Base-by-base conservation (phyloP, 2,329 filamentous ascomycete genomes). In the Stemphylium lycopersici region DNA sequence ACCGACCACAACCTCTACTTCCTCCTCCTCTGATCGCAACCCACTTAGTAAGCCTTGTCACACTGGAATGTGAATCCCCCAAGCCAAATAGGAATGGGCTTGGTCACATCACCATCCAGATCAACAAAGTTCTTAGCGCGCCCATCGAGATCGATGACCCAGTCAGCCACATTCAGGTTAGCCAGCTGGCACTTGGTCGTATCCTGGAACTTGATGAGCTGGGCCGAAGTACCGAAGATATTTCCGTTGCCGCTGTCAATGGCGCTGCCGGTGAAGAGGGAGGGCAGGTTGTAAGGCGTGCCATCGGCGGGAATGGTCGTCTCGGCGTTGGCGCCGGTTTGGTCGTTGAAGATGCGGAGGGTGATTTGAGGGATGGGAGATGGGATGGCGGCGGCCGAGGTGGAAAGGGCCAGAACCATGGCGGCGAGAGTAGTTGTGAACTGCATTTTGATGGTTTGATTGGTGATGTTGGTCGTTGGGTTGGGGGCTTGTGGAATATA, bases 21-120 rank as follows among this genome's bases (percentile, higher is more conserved):
- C n/a, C 10, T 43, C 15, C n/a, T 33, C n/a, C 26, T 33, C 10
- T n/a, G 26, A n/a, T 4, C 16, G n/a, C 16, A 5, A 15, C 18
- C 22, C 20, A n/a, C n/a, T 18, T 45, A 45, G 12, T 56, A 56
- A 36, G 53, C 39, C 36, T 50, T 51, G 4, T 32, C 16, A 37
- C 58, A 61, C 22, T 56, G 52, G 34, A 61, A 58, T 15, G 49
- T 55, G 49, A 58, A 61, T 7, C 58, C 55, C n/a, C 45, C 46
- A 31, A 61, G 54, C 48, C 52, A 61, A 6, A 43, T 52, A 6
- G 43, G 52, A 39, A 61, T 32, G 11, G 58, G 41, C 49, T 56
- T 48, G 4, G 52, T 55, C 13, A 37, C 22, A 43, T 61, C 55
- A 20, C 43, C 58, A 34, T 61, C 58, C 8, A 61, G 36, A 6